These are phyloP conservation scores for Westerdykella sp. DNA, from an alignment of 2,329 filamentous ascomycete genomes.

Conservation along the genomic window DNA sequence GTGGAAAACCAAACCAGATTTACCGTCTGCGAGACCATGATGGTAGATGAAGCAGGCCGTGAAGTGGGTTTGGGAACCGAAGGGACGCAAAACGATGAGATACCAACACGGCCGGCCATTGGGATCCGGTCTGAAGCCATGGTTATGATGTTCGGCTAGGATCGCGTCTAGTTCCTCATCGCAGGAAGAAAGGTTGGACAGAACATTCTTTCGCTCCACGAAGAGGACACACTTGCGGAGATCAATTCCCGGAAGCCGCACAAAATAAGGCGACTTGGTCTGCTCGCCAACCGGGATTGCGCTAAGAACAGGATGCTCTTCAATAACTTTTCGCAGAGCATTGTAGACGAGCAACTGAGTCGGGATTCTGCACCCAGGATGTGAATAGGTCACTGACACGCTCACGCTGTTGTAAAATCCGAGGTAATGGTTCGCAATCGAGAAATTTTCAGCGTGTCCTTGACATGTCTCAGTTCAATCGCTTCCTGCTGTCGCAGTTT, in stretches of 20 bases:
- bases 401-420: slow-evolving; percentile 43
- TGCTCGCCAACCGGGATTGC: slow-evolving; percentile 39
- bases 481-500: no score
- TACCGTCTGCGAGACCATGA: slow-evolving; percentile 45
- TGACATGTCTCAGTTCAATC: no score
- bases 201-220: slow-evolving; percentile 14
- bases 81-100: slow-evolving; percentile 33
- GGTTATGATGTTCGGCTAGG: slow-evolving; percentile 39
- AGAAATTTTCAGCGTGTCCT: slow-evolving; percentile 43
- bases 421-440: slow-evolving; percentile 39
- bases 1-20: slow-evolving; percentile 43
- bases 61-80: slow-evolving; percentile 23
- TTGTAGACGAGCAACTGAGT: slow-evolving; percentile 32
- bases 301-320: slow-evolving; percentile 40
- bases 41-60: slow-evolving; percentile 45
- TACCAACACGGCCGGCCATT: slow-evolving; percentile 40
- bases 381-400: slow-evolving; percentile 31
- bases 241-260: slow-evolving; percentile 40
- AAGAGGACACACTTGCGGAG: slow-evolving; percentile 35
- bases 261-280: slow-evolving; percentile 40
- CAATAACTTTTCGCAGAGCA: slow-evolving; percentile 34
- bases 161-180: slow-evolving; percentile 41
- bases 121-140: slow-evolving; percentile 28
- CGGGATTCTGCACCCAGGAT: background rate
- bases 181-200: slow-evolving; percentile 4